phyloP scores from a whole-genome alignment of 2,329 filamentous ascomycete genomes.

The Exophiala xenobiotica region DNA sequence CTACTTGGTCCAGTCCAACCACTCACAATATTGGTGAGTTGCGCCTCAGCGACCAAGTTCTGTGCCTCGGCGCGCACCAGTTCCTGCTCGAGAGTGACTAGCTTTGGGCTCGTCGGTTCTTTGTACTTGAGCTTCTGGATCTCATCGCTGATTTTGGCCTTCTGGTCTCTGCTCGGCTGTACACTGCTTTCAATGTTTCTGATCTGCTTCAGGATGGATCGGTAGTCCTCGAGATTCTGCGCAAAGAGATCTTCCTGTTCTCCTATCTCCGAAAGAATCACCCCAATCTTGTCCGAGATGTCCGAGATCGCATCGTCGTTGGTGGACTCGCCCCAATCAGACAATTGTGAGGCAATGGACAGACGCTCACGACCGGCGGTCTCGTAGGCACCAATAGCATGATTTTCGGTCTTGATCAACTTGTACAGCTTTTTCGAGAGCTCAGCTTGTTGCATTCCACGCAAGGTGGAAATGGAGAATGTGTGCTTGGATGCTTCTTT shows the following conservation, averaged over 20 bases:
- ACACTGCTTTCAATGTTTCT: constrained; percentile 94
- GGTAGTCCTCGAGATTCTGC: constrained; percentile 80
- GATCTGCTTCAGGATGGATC: constrained; percentile 81
- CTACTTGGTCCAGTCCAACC: not conserved
- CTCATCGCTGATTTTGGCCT: constrained; percentile 85
- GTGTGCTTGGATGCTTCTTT: constrained; percentile 57
- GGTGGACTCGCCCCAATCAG: constrained; percentile 93
- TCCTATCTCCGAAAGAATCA: constrained; percentile 86
- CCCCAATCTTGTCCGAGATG: constrained; percentile 91
- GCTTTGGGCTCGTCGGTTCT: constrained; percentile 78
- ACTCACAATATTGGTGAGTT: constrained; percentile 88
- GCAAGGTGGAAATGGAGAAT: constrained; percentile 84
- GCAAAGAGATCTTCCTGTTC: constrained; percentile 91
- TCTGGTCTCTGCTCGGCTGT: constrained; percentile 84
- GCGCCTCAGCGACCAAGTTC: constrained; percentile 92
- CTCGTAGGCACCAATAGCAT: constrained; percentile 80
- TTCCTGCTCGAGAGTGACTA: constrained; percentile 90
- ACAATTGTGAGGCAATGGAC: constrained; percentile 83
- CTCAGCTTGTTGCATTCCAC: constrained; percentile 80
- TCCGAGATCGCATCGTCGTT: constrained; percentile 84
- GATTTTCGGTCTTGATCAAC: constrained; percentile 93
- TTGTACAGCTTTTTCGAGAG: constrained; percentile 84
- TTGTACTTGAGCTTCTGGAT: constrained; percentile 89
- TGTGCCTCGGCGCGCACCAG: constrained; percentile 94
- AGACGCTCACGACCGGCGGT: constrained; percentile 79